phyloP scores from a whole-genome alignment of 306 rosid genomes.

The Lupinus albus region DNA sequence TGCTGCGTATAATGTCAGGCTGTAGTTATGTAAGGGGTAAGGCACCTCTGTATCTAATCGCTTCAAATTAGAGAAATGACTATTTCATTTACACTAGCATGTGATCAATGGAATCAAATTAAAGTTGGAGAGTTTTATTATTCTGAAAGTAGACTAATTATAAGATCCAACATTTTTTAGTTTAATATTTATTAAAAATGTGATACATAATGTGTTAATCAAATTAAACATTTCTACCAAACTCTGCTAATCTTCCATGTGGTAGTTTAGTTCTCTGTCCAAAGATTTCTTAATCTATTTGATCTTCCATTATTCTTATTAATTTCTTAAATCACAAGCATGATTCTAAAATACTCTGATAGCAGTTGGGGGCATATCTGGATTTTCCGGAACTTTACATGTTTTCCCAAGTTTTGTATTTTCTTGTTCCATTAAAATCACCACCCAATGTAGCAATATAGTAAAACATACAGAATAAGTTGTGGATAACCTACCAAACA shows the following conservation, averaged over 20 bases:
- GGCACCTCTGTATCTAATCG: slow-evolving; percentile 28
- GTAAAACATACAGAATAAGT: neutral
- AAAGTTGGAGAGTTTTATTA: slow-evolving; percentile 27
- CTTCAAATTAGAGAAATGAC: slow-evolving; percentile 24
- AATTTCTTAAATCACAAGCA: slow-evolving; percentile 8
- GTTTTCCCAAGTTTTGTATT: slow-evolving; percentile 5
- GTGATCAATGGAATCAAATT: slow-evolving; percentile 37
- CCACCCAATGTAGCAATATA: neutral
- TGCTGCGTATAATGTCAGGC: slow-evolving; percentile 25
- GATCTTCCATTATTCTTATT: neutral
- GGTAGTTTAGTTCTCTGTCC: neutral
- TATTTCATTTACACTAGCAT: slow-evolving; percentile 32
- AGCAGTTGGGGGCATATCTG: neutral
- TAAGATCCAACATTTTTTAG: slow-evolving; percentile 28
- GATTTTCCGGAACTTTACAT: neutral
- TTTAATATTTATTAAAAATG: slow-evolving; percentile 10
- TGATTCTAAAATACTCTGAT: neutral
- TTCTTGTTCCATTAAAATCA: slow-evolving; percentile 12
- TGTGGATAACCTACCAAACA: slow-evolving; percentile 18
- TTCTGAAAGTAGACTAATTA: slow-evolving; percentile 33
- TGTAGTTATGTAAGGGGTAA: slow-evolving; percentile 38
- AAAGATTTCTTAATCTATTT: slow-evolving; percentile 2
- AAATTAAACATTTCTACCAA: slow-evolving; percentile 7
- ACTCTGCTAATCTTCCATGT: neutral
- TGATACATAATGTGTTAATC: neutral